phyloP scores from a whole-genome alignment of 2,329 filamentous ascomycete species.

The Fusarium goolgardi region DNA sequence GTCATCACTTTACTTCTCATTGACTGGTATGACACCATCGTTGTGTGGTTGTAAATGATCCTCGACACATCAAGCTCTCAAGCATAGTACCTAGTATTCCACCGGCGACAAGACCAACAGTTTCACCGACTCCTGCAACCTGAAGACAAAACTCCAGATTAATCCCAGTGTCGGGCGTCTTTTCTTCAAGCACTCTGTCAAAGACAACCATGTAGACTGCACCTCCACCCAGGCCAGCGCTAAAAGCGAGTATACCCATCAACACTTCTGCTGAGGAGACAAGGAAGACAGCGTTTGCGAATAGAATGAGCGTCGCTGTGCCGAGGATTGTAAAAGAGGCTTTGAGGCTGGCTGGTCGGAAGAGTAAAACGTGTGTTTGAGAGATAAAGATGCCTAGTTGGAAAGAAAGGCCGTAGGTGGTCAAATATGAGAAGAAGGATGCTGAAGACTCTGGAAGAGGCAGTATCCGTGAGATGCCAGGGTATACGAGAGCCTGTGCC shows the following conservation, averaged over 20 bases:
- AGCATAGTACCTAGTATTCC: conserved; percentile 44
- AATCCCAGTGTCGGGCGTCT: conserved; percentile 21
- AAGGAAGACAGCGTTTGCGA: conserved; percentile 42
- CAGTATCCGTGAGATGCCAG: conserved; percentile 48
- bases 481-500: conserved; percentile 44
- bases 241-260: conserved; percentile 45
- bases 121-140: conserved; percentile 47
- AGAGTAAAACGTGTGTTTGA: conserved; percentile 39
- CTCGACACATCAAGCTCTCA: conserved; percentile 43
- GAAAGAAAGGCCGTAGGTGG: conserved; percentile 47
- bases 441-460: conserved; percentile 40
- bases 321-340: conserved; percentile 21
- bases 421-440: conserved; percentile 47
- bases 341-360: conserved; percentile 26
- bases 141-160: conserved; percentile 49
- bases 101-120: conserved; percentile 45
- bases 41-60: conserved; percentile 11
- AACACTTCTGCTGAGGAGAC: conserved; percentile 40
- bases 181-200: conserved; percentile 37
- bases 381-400: conserved; percentile 48
- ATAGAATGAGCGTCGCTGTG: conserved; percentile 13
- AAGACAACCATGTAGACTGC: conserved; percentile 47
- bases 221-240: conserved; percentile 47
- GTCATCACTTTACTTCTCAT: conserved; percentile 3
- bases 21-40: conserved; percentile 47